Evolutionary conservation across 768 basidiomycete species (phyloP).

Genomic region (Termitomyces sp.): DNA sequence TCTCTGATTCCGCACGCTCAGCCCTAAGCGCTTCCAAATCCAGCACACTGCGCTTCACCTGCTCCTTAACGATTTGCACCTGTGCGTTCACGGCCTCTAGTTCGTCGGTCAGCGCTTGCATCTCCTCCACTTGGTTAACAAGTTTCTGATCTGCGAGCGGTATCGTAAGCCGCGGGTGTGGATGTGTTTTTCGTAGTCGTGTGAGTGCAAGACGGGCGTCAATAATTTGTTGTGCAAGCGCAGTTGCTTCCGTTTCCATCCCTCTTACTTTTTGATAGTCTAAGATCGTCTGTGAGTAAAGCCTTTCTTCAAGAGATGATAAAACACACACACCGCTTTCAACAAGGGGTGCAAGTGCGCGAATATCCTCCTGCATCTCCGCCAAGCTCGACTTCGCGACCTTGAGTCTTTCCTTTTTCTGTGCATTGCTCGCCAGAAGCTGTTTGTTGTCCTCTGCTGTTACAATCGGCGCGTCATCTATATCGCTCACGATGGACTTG

Average conservation of each 20-base stretch:
- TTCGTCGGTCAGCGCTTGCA: slow-evolving; percentile 71
- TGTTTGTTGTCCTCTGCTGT: slow-evolving; percentile 76
- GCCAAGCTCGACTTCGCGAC: slow-evolving; percentile 56
- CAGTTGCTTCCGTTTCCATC: slow-evolving; percentile 46
- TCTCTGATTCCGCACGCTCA: slow-evolving; percentile 67
- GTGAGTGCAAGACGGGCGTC: slow-evolving; percentile 78
- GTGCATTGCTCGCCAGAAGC: slow-evolving; percentile 51
- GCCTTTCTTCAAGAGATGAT: neutral
- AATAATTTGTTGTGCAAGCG: slow-evolving; percentile 71
- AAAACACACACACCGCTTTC: slow-evolving; percentile 49
- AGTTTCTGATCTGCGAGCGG: slow-evolving; percentile 69
- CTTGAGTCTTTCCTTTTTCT: slow-evolving; percentile 68
- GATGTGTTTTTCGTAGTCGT: slow-evolving; percentile 76
- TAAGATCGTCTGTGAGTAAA: slow-evolving; percentile 18
- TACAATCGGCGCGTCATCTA: slow-evolving; percentile 76
- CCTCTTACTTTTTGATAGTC: slow-evolving; percentile 57
- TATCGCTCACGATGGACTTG: slow-evolving; percentile 80
- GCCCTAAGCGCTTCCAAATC: slow-evolving; percentile 56
- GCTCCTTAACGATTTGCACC: slow-evolving; percentile 51
- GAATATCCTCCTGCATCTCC: slow-evolving; percentile 58
- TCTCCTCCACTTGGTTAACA: slow-evolving; percentile 69
- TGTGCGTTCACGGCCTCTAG: slow-evolving; percentile 46
- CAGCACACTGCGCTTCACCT: slow-evolving; percentile 48
- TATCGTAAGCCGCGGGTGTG: slow-evolving; percentile 75
- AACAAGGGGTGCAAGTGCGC: slow-evolving; percentile 58